These are phyloP conservation scores for Epichloe gansuensis DNA, from an alignment of 2,329 filamentous ascomycete species.

Conservation along the genomic window DNA sequence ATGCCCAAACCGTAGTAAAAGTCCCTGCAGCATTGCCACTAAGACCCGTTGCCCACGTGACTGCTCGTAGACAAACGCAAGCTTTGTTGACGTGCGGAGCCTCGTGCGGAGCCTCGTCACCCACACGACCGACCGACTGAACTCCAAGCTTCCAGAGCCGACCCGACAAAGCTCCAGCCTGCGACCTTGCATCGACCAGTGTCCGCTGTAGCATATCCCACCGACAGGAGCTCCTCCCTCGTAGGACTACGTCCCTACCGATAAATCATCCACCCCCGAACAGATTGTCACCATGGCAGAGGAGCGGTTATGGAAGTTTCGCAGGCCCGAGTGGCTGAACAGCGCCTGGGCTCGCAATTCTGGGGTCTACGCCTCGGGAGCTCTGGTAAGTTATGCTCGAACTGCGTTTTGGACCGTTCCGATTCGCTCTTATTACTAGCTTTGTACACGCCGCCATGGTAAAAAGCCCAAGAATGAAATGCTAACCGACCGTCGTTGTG, in stretches of 20 bases:
- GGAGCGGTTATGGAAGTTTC: constrained; percentile 55
- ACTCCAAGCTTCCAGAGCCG: background rate
- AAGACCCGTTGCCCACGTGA: background rate
- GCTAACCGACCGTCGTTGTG: background rate
- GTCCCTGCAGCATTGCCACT: background rate
- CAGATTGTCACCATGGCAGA: constrained; percentile 37
- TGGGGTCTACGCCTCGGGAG: constrained; percentile 50
- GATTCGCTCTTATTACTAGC: background rate
- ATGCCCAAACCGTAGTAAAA: background rate
- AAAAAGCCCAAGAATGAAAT: background rate
- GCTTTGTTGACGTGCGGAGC: constrained; percentile 5
- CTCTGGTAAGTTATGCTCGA: constrained; percentile 36
- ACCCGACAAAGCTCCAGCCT: constrained; percentile 9
- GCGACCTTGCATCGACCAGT: background rate
- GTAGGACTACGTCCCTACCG: background rate
- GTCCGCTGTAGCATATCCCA: background rate
- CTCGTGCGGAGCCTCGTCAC: constrained; percentile 18
- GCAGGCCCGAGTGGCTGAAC: constrained; percentile 53
- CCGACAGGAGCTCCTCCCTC: background rate
- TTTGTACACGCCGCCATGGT: background rate
- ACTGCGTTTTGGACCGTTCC: no score
- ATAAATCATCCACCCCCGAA: no score
- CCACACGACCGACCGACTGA: no score
- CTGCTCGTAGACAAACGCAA: background rate
- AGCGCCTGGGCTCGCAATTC: constrained; percentile 49